A percentile compares a stretch with the other conserved stretches of the same genome.
Conservation (phyloP, 1,284 basidiomycete species). For the Puccinia triticina region DNA sequence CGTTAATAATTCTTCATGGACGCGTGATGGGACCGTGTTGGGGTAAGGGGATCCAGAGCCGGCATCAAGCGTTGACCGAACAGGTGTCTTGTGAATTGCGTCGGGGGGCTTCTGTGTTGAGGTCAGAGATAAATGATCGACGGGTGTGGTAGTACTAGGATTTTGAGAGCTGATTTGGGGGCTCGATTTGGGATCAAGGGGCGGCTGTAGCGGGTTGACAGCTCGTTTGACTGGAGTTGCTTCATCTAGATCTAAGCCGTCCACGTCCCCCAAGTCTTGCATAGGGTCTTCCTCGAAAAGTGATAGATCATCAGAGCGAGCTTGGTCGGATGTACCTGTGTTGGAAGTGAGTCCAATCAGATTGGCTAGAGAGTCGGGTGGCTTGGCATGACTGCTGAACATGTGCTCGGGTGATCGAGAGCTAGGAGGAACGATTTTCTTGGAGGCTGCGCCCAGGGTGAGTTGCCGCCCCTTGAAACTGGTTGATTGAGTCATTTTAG, state of each 20-base stretch:
- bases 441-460: not conserved
- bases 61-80: not conserved
- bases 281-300: slow-evolving; percentile 49
- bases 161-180: not conserved
- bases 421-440: not conserved
- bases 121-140: slow-evolving; percentile 24
- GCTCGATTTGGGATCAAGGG: not conserved
- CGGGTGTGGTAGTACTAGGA: not conserved
- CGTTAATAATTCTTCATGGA: slow-evolving; percentile 70
- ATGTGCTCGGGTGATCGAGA: not conserved
- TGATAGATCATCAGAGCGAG: slow-evolving; percentile 25
- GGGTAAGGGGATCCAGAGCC: slow-evolving; percentile 33
- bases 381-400: not conserved
- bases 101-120: not conserved
- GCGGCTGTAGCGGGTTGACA: not conserved
- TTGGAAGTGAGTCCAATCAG: not conserved
- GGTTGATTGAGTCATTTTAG: not conserved
- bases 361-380: slow-evolving; percentile 19
- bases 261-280: slow-evolving; percentile 1
- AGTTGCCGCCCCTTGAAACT: not conserved
- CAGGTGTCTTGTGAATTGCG: not conserved
- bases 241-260: slow-evolving; percentile 29
- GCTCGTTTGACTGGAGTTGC: slow-evolving; percentile 20
- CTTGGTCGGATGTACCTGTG: slow-evolving; percentile 25
- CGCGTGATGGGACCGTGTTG: slow-evolving; percentile 54